phyloP scores from a whole-genome alignment of 306 rosid species.

The Cyamopsis tetragonoloba region DNA sequence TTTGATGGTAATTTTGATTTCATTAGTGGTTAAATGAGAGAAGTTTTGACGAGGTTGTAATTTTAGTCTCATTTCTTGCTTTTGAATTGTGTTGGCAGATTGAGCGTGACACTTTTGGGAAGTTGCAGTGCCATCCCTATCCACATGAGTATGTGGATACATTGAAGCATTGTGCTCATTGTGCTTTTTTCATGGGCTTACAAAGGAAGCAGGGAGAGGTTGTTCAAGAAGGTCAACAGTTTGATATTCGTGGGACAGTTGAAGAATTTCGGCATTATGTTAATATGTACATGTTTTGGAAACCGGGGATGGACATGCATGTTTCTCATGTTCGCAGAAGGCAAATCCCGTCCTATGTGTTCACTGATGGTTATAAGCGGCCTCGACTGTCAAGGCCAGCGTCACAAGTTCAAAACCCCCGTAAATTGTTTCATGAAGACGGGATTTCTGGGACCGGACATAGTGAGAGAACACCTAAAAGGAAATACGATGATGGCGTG shows the following conservation, averaged over 20 bases:
- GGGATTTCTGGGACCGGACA: constrained; percentile 23
- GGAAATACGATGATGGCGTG: constrained; percentile 32
- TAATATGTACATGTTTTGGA: constrained; percentile 47
- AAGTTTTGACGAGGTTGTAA: neutral
- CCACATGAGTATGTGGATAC: constrained; percentile 40
- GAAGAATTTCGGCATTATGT: constrained; percentile 48
- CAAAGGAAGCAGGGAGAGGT: constrained; percentile 53
- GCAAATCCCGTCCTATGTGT: constrained; percentile 45
- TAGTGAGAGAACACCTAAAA: constrained; percentile 33
- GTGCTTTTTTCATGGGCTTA: constrained; percentile 54
- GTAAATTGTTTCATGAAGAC: constrained; percentile 13
- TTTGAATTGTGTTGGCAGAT: constrained; percentile 28
- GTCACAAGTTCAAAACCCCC: constrained; percentile 13
- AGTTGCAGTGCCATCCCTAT: constrained; percentile 59
- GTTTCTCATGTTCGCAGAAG: constrained; percentile 51
- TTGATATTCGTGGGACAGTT: constrained; percentile 53
- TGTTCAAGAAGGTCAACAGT: constrained; percentile 54
- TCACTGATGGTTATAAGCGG: constrained; percentile 42
- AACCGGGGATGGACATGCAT: constrained; percentile 52
- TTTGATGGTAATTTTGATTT: constrained; percentile 33
- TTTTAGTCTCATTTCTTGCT: neutral
- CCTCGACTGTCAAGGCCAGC: constrained; percentile 30
- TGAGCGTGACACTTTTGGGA: constrained; percentile 50
- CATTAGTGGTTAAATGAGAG: neutral
- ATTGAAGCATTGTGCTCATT: constrained; percentile 43